These are phyloP conservation scores for Clohesyomyces aquaticus DNA, from an alignment of 495 filamentous ascomycete genomes.

Conservation along the genomic window DNA sequence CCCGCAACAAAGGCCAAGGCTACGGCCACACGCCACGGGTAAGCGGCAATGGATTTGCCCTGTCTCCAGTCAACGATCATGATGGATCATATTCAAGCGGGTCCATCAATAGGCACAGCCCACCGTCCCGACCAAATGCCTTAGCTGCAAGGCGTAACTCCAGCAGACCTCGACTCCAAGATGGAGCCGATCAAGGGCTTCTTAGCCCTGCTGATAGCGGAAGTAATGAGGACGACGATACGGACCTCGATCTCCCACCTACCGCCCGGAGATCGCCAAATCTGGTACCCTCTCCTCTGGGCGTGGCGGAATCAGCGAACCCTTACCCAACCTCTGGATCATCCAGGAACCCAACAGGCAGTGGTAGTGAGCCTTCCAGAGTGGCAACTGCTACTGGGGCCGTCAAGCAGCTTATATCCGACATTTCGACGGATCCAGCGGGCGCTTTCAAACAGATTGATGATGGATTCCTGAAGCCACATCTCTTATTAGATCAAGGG, in stretches of 20 bases:
- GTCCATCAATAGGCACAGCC: constrained; percentile 47
- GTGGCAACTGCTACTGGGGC: constrained; percentile 62
- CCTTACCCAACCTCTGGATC: constrained; percentile 44
- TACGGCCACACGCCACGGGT: constrained; percentile 76
- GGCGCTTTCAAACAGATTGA: constrained; percentile 92
- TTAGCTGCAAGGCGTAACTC: constrained; percentile 58
- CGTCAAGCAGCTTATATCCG: constrained; percentile 71
- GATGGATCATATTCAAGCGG: constrained; percentile 60
- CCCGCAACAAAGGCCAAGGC: constrained; percentile 63
- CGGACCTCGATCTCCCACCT: constrained; percentile 56
- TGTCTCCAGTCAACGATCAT: constrained; percentile 51
- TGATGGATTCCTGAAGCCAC: constrained; percentile 96
- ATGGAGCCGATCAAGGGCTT: constrained; percentile 69
- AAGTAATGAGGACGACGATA: constrained; percentile 63
- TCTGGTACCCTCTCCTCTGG: constrained; percentile 35
- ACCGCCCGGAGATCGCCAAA: constrained; percentile 42
- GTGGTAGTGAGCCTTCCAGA: constrained; percentile 33
- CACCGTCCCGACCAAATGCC: constrained; percentile 54
- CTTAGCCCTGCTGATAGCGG: constrained; percentile 60
- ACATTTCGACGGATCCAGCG: constrained; percentile 83
- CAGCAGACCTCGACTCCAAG: constrained; percentile 44
- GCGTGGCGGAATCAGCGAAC: constrained; percentile 15
- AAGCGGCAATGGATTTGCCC: constrained; percentile 58
- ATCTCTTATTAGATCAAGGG: constrained; percentile 77
- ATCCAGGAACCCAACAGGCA: constrained; percentile 38